Percentiles rank a stretch among this genome's conserved stretches.
These are phyloP conservation scores for Angomonas ambiguus DNA, from an alignment of 208 protist species.

Conservation along the genomic window DNA sequence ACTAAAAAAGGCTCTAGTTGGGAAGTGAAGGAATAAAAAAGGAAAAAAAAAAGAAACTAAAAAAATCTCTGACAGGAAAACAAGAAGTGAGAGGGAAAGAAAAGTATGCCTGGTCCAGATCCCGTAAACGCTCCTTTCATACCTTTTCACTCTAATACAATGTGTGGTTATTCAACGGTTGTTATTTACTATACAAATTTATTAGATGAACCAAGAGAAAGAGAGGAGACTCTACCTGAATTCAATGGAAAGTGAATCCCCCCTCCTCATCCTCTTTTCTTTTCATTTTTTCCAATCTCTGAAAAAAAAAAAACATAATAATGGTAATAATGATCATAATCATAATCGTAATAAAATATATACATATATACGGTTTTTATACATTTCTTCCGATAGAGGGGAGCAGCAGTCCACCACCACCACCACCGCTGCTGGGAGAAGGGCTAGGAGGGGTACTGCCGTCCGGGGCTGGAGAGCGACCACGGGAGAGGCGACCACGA, in stretches of 20 bases:
- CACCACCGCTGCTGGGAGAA: background rate
- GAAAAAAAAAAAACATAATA: background rate
- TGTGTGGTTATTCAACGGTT: too few relatives aligned
- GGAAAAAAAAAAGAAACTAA: background rate
- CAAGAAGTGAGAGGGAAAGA: background rate
- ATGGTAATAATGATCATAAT: background rate
- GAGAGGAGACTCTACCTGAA: too few relatives aligned
- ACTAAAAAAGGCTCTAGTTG: background rate
- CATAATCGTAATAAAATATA: background rate
- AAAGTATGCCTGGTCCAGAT: too few relatives aligned
- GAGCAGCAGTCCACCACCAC: background rate
- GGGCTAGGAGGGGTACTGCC: too few relatives aligned
- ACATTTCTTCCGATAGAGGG: background rate
- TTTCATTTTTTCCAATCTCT: background rate
- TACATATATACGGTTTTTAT: background rate
- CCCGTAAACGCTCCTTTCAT: too few relatives aligned
- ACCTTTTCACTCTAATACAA: too few relatives aligned
- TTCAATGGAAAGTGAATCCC: too few relatives aligned
- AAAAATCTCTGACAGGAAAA: background rate
- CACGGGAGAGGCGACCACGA: background rate
- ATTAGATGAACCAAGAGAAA: too few relatives aligned
- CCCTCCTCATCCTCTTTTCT: too few relatives aligned
- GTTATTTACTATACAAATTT: too few relatives aligned
- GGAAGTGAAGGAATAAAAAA: background rate
- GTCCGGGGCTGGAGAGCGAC: too few relatives aligned